Evolutionary conservation across 192 early-diverging fungal genomes (phyloP), one percentile per base, ranked within the genome.

Genomic region (Coemansia sp.): DNA sequence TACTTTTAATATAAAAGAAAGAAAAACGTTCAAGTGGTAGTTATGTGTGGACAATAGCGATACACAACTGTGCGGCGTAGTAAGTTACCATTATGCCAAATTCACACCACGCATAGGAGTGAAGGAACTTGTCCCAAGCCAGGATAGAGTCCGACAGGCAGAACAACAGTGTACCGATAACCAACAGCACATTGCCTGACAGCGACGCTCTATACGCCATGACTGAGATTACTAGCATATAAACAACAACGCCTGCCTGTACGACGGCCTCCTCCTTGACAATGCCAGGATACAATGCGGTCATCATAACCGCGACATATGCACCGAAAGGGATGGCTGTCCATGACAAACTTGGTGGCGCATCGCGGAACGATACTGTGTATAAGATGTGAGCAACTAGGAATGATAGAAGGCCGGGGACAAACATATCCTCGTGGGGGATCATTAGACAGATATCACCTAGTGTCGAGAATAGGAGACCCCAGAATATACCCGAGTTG

Each of bases 31-130:
- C 27, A 27, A 27, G 27, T 27, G 27, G 27, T 50, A 61, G 22
- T 61, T 61, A 55, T 36, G 69, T 42, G 48, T 77, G 65, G 20
- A 44, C 72, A 5, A 63, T 42, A 6, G 80, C 72, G 62, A 83
- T 78, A 29, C 80, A 83, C 50, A 83, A 38, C 70, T 83, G 80
- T 4, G 80, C 80, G 1, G 73, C 61, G 39, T 83, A 83, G 44
- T 83, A 83, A 12, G 80, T 83, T 2, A 67, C 5, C 80, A 83
- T 83, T 22, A 78, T 65, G 2, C 41, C 70, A 38, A 75, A 64
- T 61, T 83, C 76, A 29, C 76, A 45, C 80, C 80, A 83, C 11
- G 0, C 38, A 24, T 67, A 68, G 9, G 64, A 17, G 19, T 61
- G 39, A 0, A 74, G 20, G 56, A 78, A 83, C 72, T 68, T 77